A percentile compares a stretch with the other conserved stretches of the same genome.
These are phyloP conservation scores for Alternaria brassicicola DNA, from an alignment of 2,329 filamentous ascomycete species.

Conservation along the genomic window DNA sequence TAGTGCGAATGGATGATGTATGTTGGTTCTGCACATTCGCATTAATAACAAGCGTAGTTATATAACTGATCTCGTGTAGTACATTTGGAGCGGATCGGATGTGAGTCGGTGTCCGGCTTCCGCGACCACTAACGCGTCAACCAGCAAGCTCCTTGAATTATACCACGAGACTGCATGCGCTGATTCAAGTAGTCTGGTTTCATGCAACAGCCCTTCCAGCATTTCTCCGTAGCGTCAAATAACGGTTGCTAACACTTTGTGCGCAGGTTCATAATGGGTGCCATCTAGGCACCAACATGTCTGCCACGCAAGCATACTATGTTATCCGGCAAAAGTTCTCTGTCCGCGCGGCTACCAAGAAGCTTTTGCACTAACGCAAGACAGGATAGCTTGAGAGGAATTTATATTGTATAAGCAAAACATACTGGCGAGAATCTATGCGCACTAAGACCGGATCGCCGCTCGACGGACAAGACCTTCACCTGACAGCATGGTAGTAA, in stretches of 20 bases:
- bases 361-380: too few species aligned
- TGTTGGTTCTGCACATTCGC: not conserved
- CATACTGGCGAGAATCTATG: too few species aligned
- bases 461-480: too few species aligned
- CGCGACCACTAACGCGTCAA: not conserved
- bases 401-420: too few species aligned
- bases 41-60: not conserved
- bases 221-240: not conserved
- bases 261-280: not conserved
- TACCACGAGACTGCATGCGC: not conserved
- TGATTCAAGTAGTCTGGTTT: not conserved
- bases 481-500: too few species aligned
- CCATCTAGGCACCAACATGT: not conserved
- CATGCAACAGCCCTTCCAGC: not conserved
- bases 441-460: too few species aligned
- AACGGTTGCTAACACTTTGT: not conserved
- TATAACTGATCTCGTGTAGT: not conserved
- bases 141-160: not conserved
- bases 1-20: not conserved
- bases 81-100: constrained; percentile 7
- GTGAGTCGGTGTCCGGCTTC: constrained; percentile 1
- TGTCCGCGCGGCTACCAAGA: too few species aligned
- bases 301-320: not conserved
- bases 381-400: too few species aligned
- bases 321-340: too few species aligned